These are phyloP conservation scores for Tolypocladium paradoxum DNA, from an alignment of 2,329 filamentous ascomycete species.

Conservation along the genomic window DNA sequence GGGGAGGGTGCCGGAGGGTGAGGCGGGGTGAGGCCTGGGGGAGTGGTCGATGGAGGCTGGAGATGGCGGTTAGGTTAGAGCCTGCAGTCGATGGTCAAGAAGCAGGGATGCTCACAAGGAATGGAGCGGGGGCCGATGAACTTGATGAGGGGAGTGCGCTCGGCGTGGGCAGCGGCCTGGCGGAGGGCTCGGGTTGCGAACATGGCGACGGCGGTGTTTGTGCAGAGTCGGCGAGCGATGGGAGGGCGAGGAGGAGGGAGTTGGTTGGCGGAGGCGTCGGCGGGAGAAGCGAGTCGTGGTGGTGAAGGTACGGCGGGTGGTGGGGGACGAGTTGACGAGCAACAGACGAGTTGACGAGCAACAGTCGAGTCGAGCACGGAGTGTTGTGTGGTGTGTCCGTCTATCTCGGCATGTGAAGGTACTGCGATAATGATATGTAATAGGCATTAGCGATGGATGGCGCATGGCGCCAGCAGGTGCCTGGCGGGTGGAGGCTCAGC, in stretches of 20 bases:
- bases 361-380: too few relatives aligned
- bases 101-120: conserved; percentile 30
- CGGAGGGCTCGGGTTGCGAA: conserved; percentile 45
- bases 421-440: too few relatives aligned
- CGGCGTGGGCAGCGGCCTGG: conserved; percentile 46
- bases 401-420: too few relatives aligned
- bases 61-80: not conserved
- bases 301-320: too few relatives aligned
- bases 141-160: conserved; percentile 50
- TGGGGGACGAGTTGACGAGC: too few relatives aligned
- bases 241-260: too few relatives aligned
- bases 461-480: not conserved
- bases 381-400: too few relatives aligned
- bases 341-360: too few relatives aligned
- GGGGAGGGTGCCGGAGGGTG: conserved; percentile 55
- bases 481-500: not conserved
- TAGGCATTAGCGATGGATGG: not conserved
- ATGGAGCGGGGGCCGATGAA: conserved; percentile 51
- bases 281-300: too few relatives aligned
- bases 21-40: conserved; percentile 62
- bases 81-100: too few relatives aligned
- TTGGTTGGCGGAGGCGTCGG: too few relatives aligned
- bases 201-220: conserved; percentile 27
- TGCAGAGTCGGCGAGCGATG: too few relatives aligned
- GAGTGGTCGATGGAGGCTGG: conserved; percentile 64